Base-by-base conservation (phyloP, 345 rosid species). In the Populus pruinosa region DNA sequence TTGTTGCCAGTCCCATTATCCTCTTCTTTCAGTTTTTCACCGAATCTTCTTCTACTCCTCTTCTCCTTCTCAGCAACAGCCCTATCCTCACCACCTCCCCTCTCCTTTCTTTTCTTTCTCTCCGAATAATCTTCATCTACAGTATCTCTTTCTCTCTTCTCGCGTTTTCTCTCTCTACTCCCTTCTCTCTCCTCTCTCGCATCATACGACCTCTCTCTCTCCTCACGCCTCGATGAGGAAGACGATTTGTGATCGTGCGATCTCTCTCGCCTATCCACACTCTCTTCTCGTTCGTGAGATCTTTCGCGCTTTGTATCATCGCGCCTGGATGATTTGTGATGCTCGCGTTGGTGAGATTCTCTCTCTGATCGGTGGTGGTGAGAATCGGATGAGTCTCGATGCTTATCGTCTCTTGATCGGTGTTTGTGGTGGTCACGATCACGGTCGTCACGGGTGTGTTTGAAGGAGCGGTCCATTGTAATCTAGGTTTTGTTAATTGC, bases 11-110 rank as follows among this genome's bases (percentile, higher is more conserved):
- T 63, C 66, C 0, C 72, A 20, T 47, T 73, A 16, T 76, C 85
- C 66, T 82, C 85, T 41, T 78, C 76, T 69, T 83, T 79, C 9
- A 61, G 83, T 62, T 75, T 87, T 78, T 90, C 89, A 73, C 82
- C 94, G 76, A 93, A 88, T 38, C 86, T 85, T 62, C 91, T 87
- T 83, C 88, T 83, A 71, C 83, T 85, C 63, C 82, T 85, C 85
- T 29, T 86, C 55, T 78, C 89, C 47, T 82, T 84, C 17, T 44
- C 63, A 49, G 35, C 61, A 43, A 12, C 27, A 20, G 21, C 47
- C 56, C n/a, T 62, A 9, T 67, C 73, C 23, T 73, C 81, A 13
- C 72, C 27, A 8, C 21, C 76, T 53, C 62, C 81, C 36, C 82
- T 68, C 21, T 79, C 82, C 38, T 74, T 79, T 49, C 79, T 80